Evolutionary conservation across 2,329 filamentous ascomycete genomes (phyloP), one percentile per base, ranked within the genome.

Genomic region (Didymella glomerata): DNA sequence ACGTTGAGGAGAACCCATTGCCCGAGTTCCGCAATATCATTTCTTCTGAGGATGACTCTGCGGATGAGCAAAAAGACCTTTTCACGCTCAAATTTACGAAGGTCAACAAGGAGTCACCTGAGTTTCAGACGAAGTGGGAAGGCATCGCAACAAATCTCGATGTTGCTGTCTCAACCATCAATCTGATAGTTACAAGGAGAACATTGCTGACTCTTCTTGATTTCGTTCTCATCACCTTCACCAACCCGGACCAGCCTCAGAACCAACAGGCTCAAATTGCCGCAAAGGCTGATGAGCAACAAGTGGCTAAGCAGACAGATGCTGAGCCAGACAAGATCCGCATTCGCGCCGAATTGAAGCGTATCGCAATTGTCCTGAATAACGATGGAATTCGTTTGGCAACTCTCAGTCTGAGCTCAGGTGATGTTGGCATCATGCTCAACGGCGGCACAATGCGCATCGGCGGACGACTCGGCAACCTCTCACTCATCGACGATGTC

Each of bases 1-100:
- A 98, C 72, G 94, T 99, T 9, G 94, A 91, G 67, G 83, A 95
- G 65, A 90, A 94, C 53, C 88, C 93, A 0, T 82, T 91, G 0
- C 89, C 90, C 8, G 94, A 98, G 71, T 99, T 99, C 82, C 97
- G 95, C 78, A 94, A 94, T 25, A 96, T 99, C 49, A 87, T 99
- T n/a, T 96, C 93, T 0, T 97, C 95, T 1, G 94, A 96, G 71
- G 88, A 90, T 25, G 85, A 83, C 40, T 80, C 84, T 55, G 78
- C 89, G 45, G 86, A 90, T 58, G 88, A 91, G 61, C 86, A 91
- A 60, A 92, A 88, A 62, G 87, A 96, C 67, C 85, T 99, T 13
- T 91, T 99, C 66, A 88, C 89, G 50, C 85, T 99, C 68, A 97
- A 94, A 71, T 96, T 97, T 70, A 85, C 92, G 60, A 92, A 90